Evolutionary conservation across 1,284 basidiomycete species (phyloP).

Genomic region (Cryptococcus hybrid): DNA sequence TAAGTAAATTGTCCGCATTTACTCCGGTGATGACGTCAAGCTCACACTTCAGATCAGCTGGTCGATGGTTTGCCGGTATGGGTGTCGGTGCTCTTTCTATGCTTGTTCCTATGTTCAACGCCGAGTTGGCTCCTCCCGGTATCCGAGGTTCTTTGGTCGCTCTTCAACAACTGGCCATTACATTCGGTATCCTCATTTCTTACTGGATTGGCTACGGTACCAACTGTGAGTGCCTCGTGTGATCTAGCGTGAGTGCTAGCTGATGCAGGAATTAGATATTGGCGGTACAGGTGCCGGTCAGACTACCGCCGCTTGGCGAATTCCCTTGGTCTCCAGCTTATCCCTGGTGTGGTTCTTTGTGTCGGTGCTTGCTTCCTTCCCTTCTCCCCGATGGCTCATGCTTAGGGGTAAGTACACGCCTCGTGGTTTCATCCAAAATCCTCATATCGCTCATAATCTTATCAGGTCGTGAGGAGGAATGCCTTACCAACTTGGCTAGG

Average conservation of each 20-base stretch:
- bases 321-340: conserved; percentile 70
- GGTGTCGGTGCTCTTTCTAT: conserved; percentile 48
- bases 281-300: conserved; percentile 43
- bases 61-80: conserved; percentile 47
- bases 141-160: conserved; percentile 78
- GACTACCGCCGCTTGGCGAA: conserved; percentile 66
- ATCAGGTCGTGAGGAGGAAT: conserved; percentile 67
- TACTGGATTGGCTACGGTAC: conserved; percentile 73
- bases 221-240: conserved; percentile 56
- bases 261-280: conserved; percentile 26
- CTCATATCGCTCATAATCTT: conserved; percentile 50
- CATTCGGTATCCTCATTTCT: conserved; percentile 56
- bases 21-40: neutral
- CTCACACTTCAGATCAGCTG: conserved; percentile 14
- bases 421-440: neutral
- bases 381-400: conserved; percentile 60
- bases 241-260: neutral
- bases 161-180: conserved; percentile 76
- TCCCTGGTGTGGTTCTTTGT: conserved; percentile 55
- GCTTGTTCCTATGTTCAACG: conserved; percentile 61
- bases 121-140: conserved; percentile 73
- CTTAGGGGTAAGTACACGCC: conserved; percentile 53
- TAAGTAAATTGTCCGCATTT: conserved; percentile 2
- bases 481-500: conserved; percentile 61
- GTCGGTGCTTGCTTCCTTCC: conserved; percentile 51